Conservation (phyloP, 345 rosid species). For the Citrus inodora region DNA sequence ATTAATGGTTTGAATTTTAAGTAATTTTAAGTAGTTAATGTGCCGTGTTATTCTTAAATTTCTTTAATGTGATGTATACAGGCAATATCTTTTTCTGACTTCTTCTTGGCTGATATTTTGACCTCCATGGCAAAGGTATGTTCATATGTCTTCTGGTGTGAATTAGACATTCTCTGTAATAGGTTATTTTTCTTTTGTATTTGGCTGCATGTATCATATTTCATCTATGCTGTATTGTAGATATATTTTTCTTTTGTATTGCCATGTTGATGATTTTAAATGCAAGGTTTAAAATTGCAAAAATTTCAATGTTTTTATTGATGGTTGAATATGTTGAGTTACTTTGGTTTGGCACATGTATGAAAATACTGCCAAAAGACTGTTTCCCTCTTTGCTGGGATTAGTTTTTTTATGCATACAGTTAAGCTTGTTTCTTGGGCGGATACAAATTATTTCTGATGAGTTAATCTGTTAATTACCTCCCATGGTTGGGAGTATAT, state of each 20-base stretch:
- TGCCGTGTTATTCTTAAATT: not conserved
- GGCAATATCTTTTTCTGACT: slow-evolving; percentile 86
- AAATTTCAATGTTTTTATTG: not conserved
- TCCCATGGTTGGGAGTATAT: not conserved
- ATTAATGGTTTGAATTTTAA: not conserved
- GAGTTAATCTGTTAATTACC: not conserved
- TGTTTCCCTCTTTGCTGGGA: not conserved
- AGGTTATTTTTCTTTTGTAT: not conserved
- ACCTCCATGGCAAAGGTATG: slow-evolving; percentile 94
- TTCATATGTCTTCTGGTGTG: not conserved
- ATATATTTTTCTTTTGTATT: too few relatives aligned
- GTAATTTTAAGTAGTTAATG: not conserved
- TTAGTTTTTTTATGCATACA: not conserved
- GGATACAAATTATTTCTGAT: not conserved
- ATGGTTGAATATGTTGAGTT: not conserved
- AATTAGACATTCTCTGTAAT: not conserved
- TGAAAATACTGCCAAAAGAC: not conserved
- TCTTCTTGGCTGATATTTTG: slow-evolving; percentile 88
- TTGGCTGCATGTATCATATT: not conserved
- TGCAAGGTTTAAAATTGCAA: not conserved
- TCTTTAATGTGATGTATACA: slow-evolving; percentile 28
- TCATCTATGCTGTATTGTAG: not conserved
- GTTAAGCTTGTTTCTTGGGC: not conserved
- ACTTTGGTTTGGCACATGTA: not conserved
- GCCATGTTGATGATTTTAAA: not conserved